A percentile compares a stretch with the other conserved stretches of the same genome.
Evolutionary conservation across 257 asterid species (phyloP).

Genomic region (Salvia rosmarinus): DNA sequence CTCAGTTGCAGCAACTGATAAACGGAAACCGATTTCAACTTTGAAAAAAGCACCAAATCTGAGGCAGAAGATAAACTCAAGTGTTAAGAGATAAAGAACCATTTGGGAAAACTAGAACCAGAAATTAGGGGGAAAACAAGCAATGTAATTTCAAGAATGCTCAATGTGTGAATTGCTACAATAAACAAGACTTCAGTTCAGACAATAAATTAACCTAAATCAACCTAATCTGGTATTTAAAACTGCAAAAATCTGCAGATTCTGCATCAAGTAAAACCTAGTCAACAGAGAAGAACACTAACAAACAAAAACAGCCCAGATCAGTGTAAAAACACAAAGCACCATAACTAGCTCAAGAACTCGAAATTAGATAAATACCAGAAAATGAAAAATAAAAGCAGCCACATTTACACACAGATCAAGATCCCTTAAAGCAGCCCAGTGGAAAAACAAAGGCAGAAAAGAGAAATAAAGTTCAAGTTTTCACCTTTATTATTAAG

Average conservation of each 20-base stretch:
- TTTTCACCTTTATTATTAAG: conserved; percentile 37
- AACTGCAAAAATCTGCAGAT: neutral
- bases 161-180: conserved; percentile 10
- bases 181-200: conserved; percentile 5
- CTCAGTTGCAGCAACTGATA: conserved; percentile 13
- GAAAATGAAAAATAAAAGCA: conserved; percentile 2
- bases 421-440: conserved; percentile 32
- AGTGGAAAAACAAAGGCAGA: conserved; percentile 8
- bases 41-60: neutral
- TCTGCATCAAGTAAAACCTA: conserved; percentile 36
- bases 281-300: conserved; percentile 37
- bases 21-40: neutral
- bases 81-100: conserved; percentile 5
- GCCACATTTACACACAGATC: conserved; percentile 39
- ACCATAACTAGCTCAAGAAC: neutral
- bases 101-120: neutral
- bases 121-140: neutral
- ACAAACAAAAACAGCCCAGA: conserved; percentile 34
- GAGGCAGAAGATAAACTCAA: conserved; percentile 1
- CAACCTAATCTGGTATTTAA: conserved; percentile 4
- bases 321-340: conserved; percentile 23
- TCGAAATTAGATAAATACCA: conserved; percentile 7
- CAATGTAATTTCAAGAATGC: conserved; percentile 12
- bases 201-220: conserved; percentile 22
- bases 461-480: conserved; percentile 24